Evolutionary conservation across 768 basidiomycete genomes (phyloP), one percentile per base, ranked within the genome.

Genomic region (Lyophyllum decastes): DNA sequence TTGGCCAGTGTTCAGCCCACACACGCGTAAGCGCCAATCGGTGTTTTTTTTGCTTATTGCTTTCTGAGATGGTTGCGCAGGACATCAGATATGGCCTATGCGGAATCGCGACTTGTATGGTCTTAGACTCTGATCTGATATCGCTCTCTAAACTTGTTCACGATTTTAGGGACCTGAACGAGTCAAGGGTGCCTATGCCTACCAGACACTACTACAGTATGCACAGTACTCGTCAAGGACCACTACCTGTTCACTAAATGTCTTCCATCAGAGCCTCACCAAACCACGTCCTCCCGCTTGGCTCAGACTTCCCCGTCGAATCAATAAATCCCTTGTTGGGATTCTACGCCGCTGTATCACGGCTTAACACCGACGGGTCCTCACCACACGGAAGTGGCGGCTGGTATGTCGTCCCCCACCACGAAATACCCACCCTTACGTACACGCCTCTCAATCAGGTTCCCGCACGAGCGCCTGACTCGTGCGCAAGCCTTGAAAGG

Each of bases 221-320:
- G 47, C 61, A 24, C 2, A n/a, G 40, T 41, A 41, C n/a, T 41
- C 19, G 38, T 19, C 25, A n/a, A 22, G 3, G 3, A 27, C 35
- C 27, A 1, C 21, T 34, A n/a, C 51, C 43, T 27, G n/a, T 41
- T 54, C n/a, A 53, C 38, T 25, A 30, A 17, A n/a, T 14, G 14
- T 25, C 30, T 44, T 35, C 38, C 0, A 26, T n/a, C 35, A 88
- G 84, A 58, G 70, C 70, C 2, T 88, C 89, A 11, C 75, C 69
- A 5, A 72, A 74, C n/a, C 71, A 79, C 0, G 69, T 86, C 14
- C 79, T 95, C 2, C 87, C 94, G 0, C 78, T 98, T 1, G 95
- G 96, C 2, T 93, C 94, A 2, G 95, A 98, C 70, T 97, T 98
- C 71, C 96, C 96, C 0, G 87, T 98, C 2, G 95, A 98, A 71